A percentile compares a stretch with the other conserved stretches of the same genome.
Conservation (phyloP, 208 protist genomes). For the Herpetomonas muscarum region DNA sequence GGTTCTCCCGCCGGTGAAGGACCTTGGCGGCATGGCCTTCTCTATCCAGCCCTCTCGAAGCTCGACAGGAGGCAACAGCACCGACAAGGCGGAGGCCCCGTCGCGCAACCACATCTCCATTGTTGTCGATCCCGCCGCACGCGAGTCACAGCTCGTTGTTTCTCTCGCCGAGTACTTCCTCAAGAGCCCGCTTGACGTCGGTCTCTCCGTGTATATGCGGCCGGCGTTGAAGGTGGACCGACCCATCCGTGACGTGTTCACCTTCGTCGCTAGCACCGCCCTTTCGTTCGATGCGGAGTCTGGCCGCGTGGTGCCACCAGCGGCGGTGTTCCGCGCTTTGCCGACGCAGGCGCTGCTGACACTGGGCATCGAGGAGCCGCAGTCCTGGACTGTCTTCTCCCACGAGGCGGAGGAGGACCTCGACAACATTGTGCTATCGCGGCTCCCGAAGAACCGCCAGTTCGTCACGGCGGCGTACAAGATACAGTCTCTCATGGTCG, state of each 20-base stretch:
- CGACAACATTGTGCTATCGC: conserved; percentile 94
- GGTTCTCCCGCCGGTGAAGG: conserved; percentile 1
- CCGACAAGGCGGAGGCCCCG: neutral
- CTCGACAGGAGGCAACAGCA: neutral
- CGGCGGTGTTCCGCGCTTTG: conserved; percentile 48
- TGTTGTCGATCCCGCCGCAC: conserved; percentile 89
- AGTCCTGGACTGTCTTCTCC: conserved; percentile 87
- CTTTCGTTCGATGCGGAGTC: conserved; percentile 62
- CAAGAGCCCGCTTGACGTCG: conserved; percentile 27
- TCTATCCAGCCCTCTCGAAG: conserved; percentile 9
- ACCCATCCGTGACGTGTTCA: conserved; percentile 92
- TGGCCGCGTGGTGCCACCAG: conserved; percentile 49
- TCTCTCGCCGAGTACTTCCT: conserved; percentile 72
- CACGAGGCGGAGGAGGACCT: conserved; percentile 85
- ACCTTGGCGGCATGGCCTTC: conserved; percentile 9
- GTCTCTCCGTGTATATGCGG: conserved; percentile 75
- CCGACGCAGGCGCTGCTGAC: conserved; percentile 55
- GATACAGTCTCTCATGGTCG: conserved; percentile 88
- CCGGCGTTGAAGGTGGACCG: conserved; percentile 41
- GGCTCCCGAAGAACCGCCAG: conserved; percentile 27
- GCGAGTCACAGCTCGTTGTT: conserved; percentile 75
- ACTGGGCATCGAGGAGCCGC: conserved; percentile 86
- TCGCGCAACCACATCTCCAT: conserved; percentile 40
- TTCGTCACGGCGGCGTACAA: conserved; percentile 74
- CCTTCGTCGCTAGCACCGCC: conserved; percentile 66